These are phyloP conservation scores for Coemansia sp. DNA, from an alignment of 192 early-diverging fungal species.

Conservation along the genomic window DNA sequence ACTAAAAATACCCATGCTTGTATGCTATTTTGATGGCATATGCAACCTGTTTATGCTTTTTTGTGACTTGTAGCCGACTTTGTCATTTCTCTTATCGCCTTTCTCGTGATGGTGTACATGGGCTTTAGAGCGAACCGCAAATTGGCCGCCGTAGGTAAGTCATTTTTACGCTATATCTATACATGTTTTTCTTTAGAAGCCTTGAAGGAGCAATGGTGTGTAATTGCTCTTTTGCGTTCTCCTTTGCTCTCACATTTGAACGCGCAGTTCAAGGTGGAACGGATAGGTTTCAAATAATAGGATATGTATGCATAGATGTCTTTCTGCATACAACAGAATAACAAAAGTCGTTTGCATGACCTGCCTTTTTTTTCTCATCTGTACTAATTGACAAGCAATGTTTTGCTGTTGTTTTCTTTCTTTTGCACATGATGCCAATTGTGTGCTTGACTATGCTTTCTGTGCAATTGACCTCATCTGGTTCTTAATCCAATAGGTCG, in stretches of 20 bases:
- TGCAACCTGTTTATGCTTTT: background rate
- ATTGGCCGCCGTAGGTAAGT: conserved; percentile 58
- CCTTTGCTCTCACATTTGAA: background rate
- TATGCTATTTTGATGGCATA: background rate
- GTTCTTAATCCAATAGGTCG: conserved; percentile 36
- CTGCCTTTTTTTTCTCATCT: background rate
- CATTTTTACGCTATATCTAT: background rate
- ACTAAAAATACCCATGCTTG: background rate
- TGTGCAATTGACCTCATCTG: background rate
- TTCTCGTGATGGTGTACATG: conserved; percentile 44
- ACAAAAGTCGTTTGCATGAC: background rate
- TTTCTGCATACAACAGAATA: background rate
- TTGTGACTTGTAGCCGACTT: conserved; percentile 41
- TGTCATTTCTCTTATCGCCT: conserved; percentile 50
- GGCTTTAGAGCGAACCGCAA: conserved; percentile 51
- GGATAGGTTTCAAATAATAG: background rate
- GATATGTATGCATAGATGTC: background rate
- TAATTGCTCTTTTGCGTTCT: background rate
- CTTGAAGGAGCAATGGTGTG: background rate
- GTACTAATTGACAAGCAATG: background rate
- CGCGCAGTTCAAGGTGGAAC: background rate
- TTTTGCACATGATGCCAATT: background rate
- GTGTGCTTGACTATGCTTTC: background rate
- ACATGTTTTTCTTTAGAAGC: background rate
- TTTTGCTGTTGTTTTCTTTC: background rate